Evolutionary conservation across 2,329 filamentous ascomycete genomes (phyloP).

Genomic region (Fusarium xylarioides): DNA sequence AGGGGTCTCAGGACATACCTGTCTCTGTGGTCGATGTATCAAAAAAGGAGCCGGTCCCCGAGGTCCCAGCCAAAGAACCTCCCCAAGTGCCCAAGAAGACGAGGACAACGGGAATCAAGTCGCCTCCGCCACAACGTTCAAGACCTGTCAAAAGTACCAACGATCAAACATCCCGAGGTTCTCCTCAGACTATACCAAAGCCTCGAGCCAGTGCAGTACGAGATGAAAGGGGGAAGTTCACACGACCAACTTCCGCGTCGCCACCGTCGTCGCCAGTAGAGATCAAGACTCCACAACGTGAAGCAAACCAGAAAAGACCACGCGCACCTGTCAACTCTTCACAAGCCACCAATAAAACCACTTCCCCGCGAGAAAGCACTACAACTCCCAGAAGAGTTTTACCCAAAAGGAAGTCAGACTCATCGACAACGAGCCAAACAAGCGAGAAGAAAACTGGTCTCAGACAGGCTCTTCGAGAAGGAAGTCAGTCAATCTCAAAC

Average conservation of each 20-base stretch:
- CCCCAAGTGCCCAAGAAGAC: constrained; percentile 22
- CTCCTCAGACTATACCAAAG: constrained; percentile 3
- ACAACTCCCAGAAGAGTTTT: constrained; percentile 15
- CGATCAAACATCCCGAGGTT: constrained; percentile 1
- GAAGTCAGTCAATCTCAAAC: constrained; percentile 57
- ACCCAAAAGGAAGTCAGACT: constrained; percentile 40
- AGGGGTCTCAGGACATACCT: constrained; percentile 45
- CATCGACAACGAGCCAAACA: constrained; percentile 8
- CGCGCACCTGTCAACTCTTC: constrained; percentile 27
- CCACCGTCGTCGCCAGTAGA: constrained; percentile 21
- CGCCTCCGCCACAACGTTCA: constrained; percentile 24
- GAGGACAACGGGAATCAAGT: background rate
- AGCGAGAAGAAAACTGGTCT: constrained; percentile 58
- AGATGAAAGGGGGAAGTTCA: constrained; percentile 19
- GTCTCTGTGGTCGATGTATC: constrained; percentile 42
- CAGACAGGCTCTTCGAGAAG: constrained; percentile 62
- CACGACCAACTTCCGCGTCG: constrained; percentile 9
- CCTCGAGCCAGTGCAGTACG: background rate
- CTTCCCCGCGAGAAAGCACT: constrained; percentile 33
- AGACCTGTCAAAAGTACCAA: constrained; percentile 7
- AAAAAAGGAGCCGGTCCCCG: constrained; percentile 31
- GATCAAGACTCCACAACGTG: constrained; percentile 23
- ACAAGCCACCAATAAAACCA: constrained; percentile 43
- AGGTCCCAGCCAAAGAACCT: constrained; percentile 12
- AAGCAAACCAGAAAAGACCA: constrained; percentile 39